Evolutionary conservation across 305 asterid genomes (phyloP).

Genomic region (Striga hermonthica): DNA sequence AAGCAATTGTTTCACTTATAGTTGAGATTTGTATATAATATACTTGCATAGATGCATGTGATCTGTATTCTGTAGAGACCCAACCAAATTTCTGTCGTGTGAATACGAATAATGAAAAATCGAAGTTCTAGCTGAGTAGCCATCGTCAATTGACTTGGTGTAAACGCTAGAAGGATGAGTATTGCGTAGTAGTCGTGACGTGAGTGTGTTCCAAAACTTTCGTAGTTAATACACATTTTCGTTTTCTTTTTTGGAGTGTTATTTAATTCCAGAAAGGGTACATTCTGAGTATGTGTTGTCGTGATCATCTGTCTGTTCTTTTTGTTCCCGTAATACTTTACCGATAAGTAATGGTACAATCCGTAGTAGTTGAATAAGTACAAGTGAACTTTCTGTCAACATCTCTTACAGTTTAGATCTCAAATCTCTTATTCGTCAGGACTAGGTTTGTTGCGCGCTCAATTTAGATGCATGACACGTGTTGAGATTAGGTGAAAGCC

Average conservation of each 20-base stretch:
- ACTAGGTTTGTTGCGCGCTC: constrained; percentile 10
- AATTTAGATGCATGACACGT: not conserved
- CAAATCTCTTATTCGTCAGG: not conserved
- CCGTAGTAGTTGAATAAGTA: constrained; percentile 15
- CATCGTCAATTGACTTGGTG: not conserved
- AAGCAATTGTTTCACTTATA: not conserved
- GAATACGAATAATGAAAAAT: not conserved
- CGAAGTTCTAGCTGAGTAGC: constrained; percentile 7
- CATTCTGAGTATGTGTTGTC: constrained; percentile 16
- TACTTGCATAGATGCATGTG: not conserved
- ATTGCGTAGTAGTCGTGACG: not conserved
- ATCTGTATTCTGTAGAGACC: constrained; percentile 1
- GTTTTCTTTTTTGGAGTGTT: too few relatives aligned
- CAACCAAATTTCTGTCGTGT: not conserved
- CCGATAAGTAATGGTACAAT: not conserved
- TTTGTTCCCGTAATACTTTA: not conserved
- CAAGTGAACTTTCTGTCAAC: not conserved
- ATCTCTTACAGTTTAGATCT: constrained; percentile 10
- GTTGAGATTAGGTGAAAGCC: constrained; percentile 14
- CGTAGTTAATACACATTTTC: too few relatives aligned
- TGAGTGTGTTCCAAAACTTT: not conserved
- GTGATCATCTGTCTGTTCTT: not conserved
- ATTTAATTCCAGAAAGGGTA: not conserved
- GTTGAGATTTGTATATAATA: not conserved
- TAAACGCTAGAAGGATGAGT: not conserved